Evolutionary conservation across 345 rosid genomes (phyloP), one percentile per base, ranked within the genome.

Genomic region (Boechera divaricarpa): DNA sequence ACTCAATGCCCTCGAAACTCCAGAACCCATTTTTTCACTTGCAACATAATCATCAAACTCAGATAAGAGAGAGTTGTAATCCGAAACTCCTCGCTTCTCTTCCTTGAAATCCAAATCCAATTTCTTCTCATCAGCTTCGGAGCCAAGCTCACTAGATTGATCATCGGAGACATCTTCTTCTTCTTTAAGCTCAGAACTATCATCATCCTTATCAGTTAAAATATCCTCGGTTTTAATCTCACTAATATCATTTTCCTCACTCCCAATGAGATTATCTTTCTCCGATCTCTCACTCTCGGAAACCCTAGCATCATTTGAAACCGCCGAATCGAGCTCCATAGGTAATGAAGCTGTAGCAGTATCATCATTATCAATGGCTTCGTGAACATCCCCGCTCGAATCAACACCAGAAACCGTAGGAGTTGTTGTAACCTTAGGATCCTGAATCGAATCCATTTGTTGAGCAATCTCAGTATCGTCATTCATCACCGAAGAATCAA

Each of bases 21-120:
- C 93, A 5, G 74, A 78, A 71, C 83, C 85, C 73, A 80, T 67
- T 82, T 85, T 89, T 84, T 91, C 97, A 72, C 88, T 95, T 5
- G 98, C 96, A 28, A 93, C 91, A 32, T 86, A 93, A 67, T 91
- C 97, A 80, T 96, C 98, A 65, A 93, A 96, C 82, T 96, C 98
- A 0, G 94, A 86, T 77, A 89, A 81, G 76, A 90, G 85, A n/a
- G 91, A 80, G 56, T 76, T 88, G 63, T 87, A 87, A 44, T 77
- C 81, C 1, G 60, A 47, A 58, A 61, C 77, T 21, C 55, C 62
- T 75, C 77, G 21, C 5, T 74, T 21, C 5, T 74, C 80, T 38
- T 63, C 76, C 4, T 67, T 52, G 4, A 10, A 56, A 15, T 59
- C 80, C 51, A 35, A 36, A 36, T 76, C 57, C 21, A 11, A 70